Evolutionary conservation across 352 stramenopile genomes (phyloP), one percentile per base, ranked within the genome.

Genomic region (Globisporangium cederbergense): DNA sequence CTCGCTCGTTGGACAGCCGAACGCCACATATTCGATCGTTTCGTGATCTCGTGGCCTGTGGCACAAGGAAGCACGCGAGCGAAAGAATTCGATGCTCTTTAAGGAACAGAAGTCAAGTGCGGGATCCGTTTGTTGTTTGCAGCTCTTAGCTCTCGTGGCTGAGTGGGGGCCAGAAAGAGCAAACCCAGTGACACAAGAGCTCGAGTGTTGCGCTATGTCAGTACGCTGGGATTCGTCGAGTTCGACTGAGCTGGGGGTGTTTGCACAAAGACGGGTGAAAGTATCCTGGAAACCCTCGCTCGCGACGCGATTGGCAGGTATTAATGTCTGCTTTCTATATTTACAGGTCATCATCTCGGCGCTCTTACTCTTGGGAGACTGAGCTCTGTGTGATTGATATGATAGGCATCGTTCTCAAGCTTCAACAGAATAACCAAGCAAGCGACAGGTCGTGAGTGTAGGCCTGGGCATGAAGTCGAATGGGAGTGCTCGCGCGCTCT

Each of bases 391-490:
- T 20, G 32, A n/a, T 43, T 46, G 32, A n/a, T 10, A 30, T 58
- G 32, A n/a, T 43, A 58, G 32, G 32, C 18, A 30, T 58, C 30
- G 52, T n/a, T 30, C 52, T 32, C 46, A 20, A 30, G 46, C n/a
- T 20, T 10, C 18, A 25, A 10, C 46, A 16, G 9, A 14, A 42
- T 42, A 42, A 3, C 20, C 46, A 28, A 30, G n/a, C 46, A 28
- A 52, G n/a, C 46, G 52, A 46, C 30, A 10, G 18, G 20, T 9
- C 9, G 2, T 28, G 30, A 6, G 36, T 9, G 30, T n/a, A 36
- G n/a, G 32, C 52, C 9, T 18, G 22, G 38, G 36, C 0, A 65
- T 78, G 71, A 78, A 78, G 63, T 62, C 71, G 16, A 71, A 62
- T 25, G 59, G 46, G 28, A 78, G 68, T 46, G 60, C 68, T 18